phyloP scores from a whole-genome alignment of 768 basidiomycete genomes.

The Collybia sp. region DNA sequence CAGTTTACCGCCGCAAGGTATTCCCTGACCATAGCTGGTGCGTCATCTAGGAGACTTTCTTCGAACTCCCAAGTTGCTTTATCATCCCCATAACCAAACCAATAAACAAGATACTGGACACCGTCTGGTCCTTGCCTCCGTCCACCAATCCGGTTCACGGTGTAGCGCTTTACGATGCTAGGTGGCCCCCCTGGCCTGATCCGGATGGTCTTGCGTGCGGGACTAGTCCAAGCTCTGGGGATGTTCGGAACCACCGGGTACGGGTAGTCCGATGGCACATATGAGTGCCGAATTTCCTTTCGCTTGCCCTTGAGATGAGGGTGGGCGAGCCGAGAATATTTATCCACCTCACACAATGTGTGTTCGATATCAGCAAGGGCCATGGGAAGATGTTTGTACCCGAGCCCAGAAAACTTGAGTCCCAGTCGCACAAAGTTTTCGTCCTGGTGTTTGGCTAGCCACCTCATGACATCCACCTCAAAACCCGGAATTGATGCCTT shows the following conservation, averaged over 20 bases:
- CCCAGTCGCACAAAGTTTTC: constrained; percentile 59
- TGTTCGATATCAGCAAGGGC: constrained; percentile 75
- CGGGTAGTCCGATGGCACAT: constrained; percentile 20
- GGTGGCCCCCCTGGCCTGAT: constrained; percentile 32
- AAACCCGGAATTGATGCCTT: constrained; percentile 25
- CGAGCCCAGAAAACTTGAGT: constrained; percentile 46
- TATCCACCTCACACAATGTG: constrained; percentile 74
- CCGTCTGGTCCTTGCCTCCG: constrained; percentile 31
- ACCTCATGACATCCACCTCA: constrained; percentile 58
- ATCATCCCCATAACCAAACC: constrained; percentile 47
- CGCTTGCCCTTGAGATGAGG: constrained; percentile 40
- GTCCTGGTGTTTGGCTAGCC: constrained; percentile 55
- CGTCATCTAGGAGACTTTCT: constrained; percentile 39
- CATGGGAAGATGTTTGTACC: constrained; percentile 45
- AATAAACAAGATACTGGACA: constrained; percentile 44
- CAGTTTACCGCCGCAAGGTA: constrained; percentile 23
- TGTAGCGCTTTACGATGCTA: constrained; percentile 40
- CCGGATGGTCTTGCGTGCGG: constrained; percentile 34
- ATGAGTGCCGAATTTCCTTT: constrained; percentile 32
- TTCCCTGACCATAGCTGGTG: constrained; percentile 36
- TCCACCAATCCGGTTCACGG: constrained; percentile 27
- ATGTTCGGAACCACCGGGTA: constrained; percentile 26
- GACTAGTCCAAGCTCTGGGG: constrained; percentile 54
- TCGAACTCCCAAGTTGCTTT: constrained; percentile 61
- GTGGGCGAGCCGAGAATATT: constrained; percentile 61